A percentile compares a stretch with the other conserved stretches of the same genome.
Evolutionary conservation across 257 asterid species (phyloP).

Genomic region (Solanum habrochaites): DNA sequence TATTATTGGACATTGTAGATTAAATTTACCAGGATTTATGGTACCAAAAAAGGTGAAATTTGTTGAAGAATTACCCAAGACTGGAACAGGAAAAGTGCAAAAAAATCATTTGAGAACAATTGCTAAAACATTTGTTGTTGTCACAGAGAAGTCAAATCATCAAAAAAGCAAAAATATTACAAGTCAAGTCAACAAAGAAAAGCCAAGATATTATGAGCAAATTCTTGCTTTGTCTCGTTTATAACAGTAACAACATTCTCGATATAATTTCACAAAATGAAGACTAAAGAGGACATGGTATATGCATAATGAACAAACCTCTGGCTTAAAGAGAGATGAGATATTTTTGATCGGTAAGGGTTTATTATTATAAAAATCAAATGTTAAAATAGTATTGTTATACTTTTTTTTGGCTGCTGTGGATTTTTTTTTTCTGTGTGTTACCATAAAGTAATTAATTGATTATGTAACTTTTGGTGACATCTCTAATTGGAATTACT

Average conservation of each 20-base stretch:
- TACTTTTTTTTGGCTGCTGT: neutral
- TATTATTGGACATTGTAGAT: conserved; percentile 44
- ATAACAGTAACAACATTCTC: neutral
- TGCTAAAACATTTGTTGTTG: conserved; percentile 29
- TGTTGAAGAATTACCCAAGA: conserved; percentile 59
- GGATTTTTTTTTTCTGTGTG: neutral
- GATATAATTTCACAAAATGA: no score
- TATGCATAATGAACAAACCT: no score
- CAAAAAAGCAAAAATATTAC: neutral
- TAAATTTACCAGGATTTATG: conserved; percentile 55
- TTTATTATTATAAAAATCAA: neutral
- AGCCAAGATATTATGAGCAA: conserved; percentile 12
- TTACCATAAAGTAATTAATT: neutral
- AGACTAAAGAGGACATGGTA: fast-evolving
- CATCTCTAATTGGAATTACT: neutral
- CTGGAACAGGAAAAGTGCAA: conserved; percentile 61
- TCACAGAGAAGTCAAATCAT: conserved; percentile 1
- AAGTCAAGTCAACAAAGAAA: conserved; percentile 2
- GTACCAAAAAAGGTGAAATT: conserved; percentile 65
- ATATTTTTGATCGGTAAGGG: no score
- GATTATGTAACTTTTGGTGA: neutral
- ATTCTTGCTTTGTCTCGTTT: conserved; percentile 52
- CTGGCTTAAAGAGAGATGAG: fast-evolving
- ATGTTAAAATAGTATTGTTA: neutral
- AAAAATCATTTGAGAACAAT: conserved; percentile 47